Conservation (phyloP, 345 rosid genomes). For the Hibiscus trionum region DNA sequence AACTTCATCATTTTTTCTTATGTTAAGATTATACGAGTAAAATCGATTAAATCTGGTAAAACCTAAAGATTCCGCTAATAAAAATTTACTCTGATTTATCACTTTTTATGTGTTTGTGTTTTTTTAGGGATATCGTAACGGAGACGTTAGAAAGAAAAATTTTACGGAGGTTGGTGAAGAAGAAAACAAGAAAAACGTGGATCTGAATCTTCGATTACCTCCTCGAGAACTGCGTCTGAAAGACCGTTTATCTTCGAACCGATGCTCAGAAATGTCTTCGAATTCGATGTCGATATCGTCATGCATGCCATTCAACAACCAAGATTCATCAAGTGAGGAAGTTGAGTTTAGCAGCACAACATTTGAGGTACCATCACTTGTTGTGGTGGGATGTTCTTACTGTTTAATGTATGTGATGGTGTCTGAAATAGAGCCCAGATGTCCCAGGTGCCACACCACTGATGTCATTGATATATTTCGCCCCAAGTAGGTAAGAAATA, state of each 20-base stretch:
- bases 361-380: not conserved
- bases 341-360: not conserved
- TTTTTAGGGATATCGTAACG: not conserved
- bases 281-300: not conserved
- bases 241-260: not conserved
- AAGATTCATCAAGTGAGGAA: not conserved
- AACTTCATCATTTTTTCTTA: not conserved
- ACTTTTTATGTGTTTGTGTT: not conserved
- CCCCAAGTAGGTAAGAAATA: not conserved
- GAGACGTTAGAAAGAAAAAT: not conserved
- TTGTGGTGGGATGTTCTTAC: slow-evolving; percentile 21
- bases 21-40: not conserved
- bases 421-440: slow-evolving; percentile 15
- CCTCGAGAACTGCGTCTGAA: not conserved
- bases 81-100: not conserved
- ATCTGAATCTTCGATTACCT: not conserved
- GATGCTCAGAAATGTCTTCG: not conserved
- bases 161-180: not conserved
- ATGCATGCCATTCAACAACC: not conserved
- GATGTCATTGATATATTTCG: slow-evolving; percentile 18
- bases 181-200: not conserved
- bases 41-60: accelerated
- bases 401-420: slow-evolving; percentile 32
- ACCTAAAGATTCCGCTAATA: not conserved
- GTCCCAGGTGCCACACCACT: slow-evolving; percentile 23